phyloP scores from a whole-genome alignment of 2,329 filamentous ascomycete species.

The Exophiala dermatitidis region DNA sequence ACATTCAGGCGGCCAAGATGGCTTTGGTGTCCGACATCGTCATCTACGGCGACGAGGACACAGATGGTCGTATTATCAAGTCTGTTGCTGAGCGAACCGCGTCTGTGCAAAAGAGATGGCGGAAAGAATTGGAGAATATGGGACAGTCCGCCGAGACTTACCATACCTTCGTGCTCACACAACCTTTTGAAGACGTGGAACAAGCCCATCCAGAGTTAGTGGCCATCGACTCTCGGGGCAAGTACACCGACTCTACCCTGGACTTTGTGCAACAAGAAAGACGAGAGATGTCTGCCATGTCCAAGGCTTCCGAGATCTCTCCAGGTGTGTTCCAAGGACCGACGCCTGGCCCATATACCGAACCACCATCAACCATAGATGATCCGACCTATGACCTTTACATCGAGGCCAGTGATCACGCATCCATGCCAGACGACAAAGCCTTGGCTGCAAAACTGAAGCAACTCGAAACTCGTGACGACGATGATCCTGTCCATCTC shows the following conservation, averaged over 20 bases:
- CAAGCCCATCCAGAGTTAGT: conserved; percentile 62
- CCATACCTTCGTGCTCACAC: conserved; percentile 72
- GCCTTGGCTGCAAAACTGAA: conserved; percentile 58
- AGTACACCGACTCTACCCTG: conserved; percentile 66
- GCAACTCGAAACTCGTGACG: conserved; percentile 37
- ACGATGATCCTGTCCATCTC: conserved; percentile 47
- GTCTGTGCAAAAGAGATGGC: conserved; percentile 69
- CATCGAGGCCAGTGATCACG: conserved; percentile 82
- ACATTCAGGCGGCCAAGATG: conserved; percentile 85
- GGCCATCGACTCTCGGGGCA: conserved; percentile 63
- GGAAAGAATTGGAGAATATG: conserved; percentile 54
- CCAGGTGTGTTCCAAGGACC: conserved; percentile 86
- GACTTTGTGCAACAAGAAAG: conserved; percentile 89
- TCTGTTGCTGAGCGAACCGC: conserved; percentile 59
- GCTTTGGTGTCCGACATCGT: conserved; percentile 86
- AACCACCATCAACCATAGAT: conserved; percentile 34
- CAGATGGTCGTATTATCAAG: conserved; percentile 56
- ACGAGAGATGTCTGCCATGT: conserved; percentile 89
- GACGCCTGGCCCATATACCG: conserved; percentile 62
- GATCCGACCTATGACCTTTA: conserved; percentile 64
- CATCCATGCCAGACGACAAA: conserved; percentile 64
- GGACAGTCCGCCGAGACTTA: conserved; percentile 56
- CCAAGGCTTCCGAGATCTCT: conserved; percentile 77
- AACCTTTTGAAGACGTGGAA: conserved; percentile 60
- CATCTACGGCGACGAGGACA: conserved; percentile 71